Evolutionary conservation across 106 monocot genomes (phyloP).

Genomic region (Apostasia shenzhenica): DNA sequence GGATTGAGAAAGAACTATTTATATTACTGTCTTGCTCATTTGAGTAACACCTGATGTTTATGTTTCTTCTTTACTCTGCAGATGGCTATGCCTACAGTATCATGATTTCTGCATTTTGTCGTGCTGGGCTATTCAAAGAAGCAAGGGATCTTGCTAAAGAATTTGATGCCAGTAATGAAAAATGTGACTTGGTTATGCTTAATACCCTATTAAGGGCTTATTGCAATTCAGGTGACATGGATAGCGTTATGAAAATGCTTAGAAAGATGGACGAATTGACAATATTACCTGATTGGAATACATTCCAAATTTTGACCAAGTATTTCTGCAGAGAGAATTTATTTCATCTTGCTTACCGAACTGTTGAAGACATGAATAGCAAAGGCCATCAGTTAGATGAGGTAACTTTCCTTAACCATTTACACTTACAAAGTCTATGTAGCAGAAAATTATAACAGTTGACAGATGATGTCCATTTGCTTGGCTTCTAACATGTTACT

Average conservation of each 20-base stretch:
- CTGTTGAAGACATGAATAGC: slow-evolving; percentile 74
- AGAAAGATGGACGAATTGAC: slow-evolving; percentile 75
- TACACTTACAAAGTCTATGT: neutral
- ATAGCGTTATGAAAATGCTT: slow-evolving; percentile 72
- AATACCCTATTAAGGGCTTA: slow-evolving; percentile 85
- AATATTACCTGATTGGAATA: slow-evolving; percentile 89
- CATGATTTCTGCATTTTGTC: slow-evolving; percentile 90
- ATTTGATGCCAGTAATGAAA: slow-evolving; percentile 61
- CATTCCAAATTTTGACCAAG: slow-evolving; percentile 86
- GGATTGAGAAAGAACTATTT: neutral
- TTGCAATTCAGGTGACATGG: slow-evolving; percentile 80
- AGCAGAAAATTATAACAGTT: too few relatives aligned
- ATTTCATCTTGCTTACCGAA: slow-evolving; percentile 80
- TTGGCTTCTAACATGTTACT: too few relatives aligned
- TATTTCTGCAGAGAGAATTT: slow-evolving; percentile 78
- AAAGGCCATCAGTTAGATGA: slow-evolving; percentile 84
- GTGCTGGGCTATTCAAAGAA: slow-evolving; percentile 47
- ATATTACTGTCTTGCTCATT: neutral
- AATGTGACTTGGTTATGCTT: slow-evolving; percentile 84
- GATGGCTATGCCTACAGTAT: slow-evolving; percentile 89
- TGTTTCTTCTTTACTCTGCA: slow-evolving; percentile 21
- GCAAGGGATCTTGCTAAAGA: slow-evolving; percentile 73
- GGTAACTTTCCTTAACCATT: slow-evolving; percentile 26
- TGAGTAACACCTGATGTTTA: too few relatives aligned
- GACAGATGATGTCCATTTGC: too few relatives aligned